Conservation (phyloP, 768 basidiomycete species). For the Leccinum arenicola region DNA sequence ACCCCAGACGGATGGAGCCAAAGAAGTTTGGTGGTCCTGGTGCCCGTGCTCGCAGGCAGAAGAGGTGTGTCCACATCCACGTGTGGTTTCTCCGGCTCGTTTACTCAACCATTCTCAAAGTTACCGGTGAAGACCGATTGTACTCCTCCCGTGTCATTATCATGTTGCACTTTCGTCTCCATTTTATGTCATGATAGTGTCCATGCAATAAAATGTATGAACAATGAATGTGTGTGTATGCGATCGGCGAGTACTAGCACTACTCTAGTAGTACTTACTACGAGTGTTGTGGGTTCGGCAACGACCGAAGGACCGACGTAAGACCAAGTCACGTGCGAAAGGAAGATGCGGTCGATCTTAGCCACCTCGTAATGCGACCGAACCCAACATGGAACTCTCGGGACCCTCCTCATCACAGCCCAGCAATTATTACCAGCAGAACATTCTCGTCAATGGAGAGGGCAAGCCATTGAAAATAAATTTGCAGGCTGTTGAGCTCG, state of each 20-base stretch:
- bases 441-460: conserved; percentile 39
- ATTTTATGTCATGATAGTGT: conserved; percentile 34
- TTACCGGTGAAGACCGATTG: conserved; percentile 54
- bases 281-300: not conserved
- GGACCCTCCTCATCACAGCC: conserved; percentile 15
- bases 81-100: not conserved
- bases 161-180: conserved; percentile 43
- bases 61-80: conserved; percentile 54
- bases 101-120: conserved; percentile 37
- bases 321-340: conserved; percentile 11
- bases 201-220: conserved; percentile 34
- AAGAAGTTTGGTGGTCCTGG: conserved; percentile 99
- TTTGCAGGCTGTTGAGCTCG: conserved; percentile 54
- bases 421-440: conserved; percentile 13
- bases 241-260: not conserved
- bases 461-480: conserved; percentile 49
- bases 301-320: not conserved
- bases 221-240: conserved; percentile 2
- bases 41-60: conserved; percentile 98
- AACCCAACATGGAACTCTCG: conserved; percentile 21
- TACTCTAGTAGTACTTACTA: too few species aligned
- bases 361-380: not conserved
- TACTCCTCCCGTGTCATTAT: conserved; percentile 38
- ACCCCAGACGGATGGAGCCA: conserved; percentile 97
- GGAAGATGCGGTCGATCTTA: not conserved